Evolutionary conservation across 2,329 filamentous ascomycete genomes (phyloP).

Genomic region (Incumbomyces lentus): DNA sequence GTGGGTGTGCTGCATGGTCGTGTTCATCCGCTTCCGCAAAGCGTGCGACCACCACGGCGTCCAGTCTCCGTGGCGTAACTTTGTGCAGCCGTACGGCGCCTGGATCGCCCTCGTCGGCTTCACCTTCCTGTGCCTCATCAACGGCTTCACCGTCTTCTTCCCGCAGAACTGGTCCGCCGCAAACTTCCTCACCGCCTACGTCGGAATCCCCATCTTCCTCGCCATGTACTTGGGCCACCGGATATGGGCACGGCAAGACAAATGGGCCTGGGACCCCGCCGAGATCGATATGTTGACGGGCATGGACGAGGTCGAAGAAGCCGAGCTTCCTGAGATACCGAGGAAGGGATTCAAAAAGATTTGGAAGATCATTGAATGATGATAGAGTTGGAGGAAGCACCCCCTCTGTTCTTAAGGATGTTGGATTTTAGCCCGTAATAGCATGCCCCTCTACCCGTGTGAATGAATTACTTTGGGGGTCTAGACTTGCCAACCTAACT

Average conservation of each 20-base stretch:
- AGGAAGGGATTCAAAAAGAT: conserved; percentile 28
- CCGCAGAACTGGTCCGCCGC: conserved; percentile 51
- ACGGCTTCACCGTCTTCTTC: conserved; percentile 67
- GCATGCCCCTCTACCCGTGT: too few species aligned
- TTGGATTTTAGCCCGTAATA: too few species aligned
- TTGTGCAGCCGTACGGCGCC: conserved; percentile 54
- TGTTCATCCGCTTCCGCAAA: conserved; percentile 50
- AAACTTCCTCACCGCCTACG: conserved; percentile 56
- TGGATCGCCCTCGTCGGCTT: conserved; percentile 51
- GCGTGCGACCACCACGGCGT: conserved; percentile 37
- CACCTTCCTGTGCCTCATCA: conserved; percentile 55
- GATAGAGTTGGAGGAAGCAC: too few species aligned
- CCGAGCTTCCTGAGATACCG: conserved; percentile 27
- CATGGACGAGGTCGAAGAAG: conserved; percentile 43
- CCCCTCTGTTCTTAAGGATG: too few species aligned
- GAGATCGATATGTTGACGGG: conserved; percentile 46
- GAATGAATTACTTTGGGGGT: too few species aligned
- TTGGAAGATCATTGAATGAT: conserved; percentile 25
- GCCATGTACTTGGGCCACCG: conserved; percentile 47
- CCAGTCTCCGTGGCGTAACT: conserved; percentile 44
- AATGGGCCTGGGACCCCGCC: conserved; percentile 40
- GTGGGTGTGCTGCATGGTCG: conserved; percentile 56
- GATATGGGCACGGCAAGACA: conserved; percentile 36
- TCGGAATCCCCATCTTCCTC: conserved; percentile 53
- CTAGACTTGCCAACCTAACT: too few species aligned